Conservation (phyloP, 1,284 basidiomycete species). For the Austroboletus novae-zelandiae region DNA sequence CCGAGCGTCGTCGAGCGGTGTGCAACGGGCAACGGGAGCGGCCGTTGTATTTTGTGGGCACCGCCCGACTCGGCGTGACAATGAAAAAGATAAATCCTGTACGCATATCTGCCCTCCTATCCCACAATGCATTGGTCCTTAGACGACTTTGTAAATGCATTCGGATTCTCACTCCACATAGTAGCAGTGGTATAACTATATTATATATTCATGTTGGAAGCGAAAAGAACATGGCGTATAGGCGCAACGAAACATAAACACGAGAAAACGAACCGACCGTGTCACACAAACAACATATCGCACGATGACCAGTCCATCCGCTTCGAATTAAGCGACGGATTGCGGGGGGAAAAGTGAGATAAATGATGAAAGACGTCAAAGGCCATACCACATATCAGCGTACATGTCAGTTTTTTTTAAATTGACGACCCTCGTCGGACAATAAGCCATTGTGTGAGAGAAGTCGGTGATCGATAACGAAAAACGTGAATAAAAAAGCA, state of each 20-base stretch:
- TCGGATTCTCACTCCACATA: neutral
- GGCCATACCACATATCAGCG: slow-evolving; percentile 24
- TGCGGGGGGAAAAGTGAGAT: slow-evolving; percentile 19
- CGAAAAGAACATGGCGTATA: neutral
- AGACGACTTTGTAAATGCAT: too few species aligned
- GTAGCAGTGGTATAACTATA: slow-evolving; percentile 2
- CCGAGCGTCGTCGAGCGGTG: slow-evolving; percentile 68
- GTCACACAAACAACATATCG: slow-evolving; percentile 14
- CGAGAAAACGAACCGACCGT: slow-evolving; percentile 30
- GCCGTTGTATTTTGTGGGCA: slow-evolving; percentile 78
- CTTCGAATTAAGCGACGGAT: slow-evolving; percentile 17
- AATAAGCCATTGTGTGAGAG: slow-evolving; percentile 6
- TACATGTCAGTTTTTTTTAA: slow-evolving; percentile 11
- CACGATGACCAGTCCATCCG: slow-evolving; percentile 8
- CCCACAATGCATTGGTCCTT: too few species aligned
- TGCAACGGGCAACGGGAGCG: slow-evolving; percentile 73
- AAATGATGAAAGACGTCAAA: slow-evolving; percentile 13
- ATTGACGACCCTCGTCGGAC: slow-evolving; percentile 2
- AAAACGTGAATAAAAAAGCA: slow-evolving; percentile 3
- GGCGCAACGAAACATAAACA: neutral
- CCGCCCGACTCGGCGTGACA: slow-evolving; percentile 33
- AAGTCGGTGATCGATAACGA: slow-evolving; percentile 13
- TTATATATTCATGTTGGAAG: slow-evolving; percentile 24
- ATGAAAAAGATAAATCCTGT: neutral
- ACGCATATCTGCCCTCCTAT: too few species aligned